phyloP scores from a whole-genome alignment of 2,329 filamentous ascomycete species.

The Tetracladium maxilliforme region DNA sequence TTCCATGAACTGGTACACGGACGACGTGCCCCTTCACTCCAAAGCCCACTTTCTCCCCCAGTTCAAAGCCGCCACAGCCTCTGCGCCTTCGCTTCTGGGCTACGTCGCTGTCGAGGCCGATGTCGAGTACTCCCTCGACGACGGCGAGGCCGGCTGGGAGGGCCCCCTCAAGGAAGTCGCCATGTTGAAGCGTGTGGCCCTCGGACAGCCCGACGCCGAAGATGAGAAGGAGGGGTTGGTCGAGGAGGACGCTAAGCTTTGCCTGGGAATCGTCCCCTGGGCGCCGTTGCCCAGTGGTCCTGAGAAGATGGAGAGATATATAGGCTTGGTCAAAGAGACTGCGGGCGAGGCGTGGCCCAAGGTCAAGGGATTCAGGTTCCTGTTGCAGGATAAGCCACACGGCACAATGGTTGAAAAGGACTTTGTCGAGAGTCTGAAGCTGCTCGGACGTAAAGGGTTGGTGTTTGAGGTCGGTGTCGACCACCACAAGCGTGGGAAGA shows the following conservation, averaged over 20 bases:
- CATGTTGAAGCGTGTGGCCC: constrained; percentile 51
- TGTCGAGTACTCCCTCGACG: constrained; percentile 12
- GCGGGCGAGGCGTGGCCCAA: constrained; percentile 49
- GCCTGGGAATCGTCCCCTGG: constrained; percentile 67
- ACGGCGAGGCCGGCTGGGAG: constrained; percentile 38
- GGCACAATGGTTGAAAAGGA: constrained; percentile 47
- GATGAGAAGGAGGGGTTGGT: constrained; percentile 48
- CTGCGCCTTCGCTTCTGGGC: too few relatives aligned
- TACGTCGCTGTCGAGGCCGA: constrained; percentile 10
- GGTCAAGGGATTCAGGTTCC: constrained; percentile 68
- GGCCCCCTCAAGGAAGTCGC: constrained; percentile 58
- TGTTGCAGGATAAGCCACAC: constrained; percentile 62
- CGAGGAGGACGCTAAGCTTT: constrained; percentile 32
- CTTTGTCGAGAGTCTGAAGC: constrained; percentile 52
- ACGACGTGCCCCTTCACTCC: constrained; percentile 34
- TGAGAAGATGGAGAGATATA: constrained; percentile 46
- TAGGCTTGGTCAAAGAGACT: constrained; percentile 40
- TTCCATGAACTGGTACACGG: constrained; percentile 55
- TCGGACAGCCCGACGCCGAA: constrained; percentile 36
- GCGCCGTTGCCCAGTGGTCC: constrained; percentile 62
- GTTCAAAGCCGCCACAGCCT: constrained; percentile 19
- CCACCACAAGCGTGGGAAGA: constrained; percentile 58
- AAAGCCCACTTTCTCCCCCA: constrained; percentile 7
- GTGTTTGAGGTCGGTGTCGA: constrained; percentile 79
- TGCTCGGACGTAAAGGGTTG: constrained; percentile 47